These are phyloP conservation scores for Acer saccharum DNA, from an alignment of 345 rosid genomes.

Conservation along the genomic window DNA sequence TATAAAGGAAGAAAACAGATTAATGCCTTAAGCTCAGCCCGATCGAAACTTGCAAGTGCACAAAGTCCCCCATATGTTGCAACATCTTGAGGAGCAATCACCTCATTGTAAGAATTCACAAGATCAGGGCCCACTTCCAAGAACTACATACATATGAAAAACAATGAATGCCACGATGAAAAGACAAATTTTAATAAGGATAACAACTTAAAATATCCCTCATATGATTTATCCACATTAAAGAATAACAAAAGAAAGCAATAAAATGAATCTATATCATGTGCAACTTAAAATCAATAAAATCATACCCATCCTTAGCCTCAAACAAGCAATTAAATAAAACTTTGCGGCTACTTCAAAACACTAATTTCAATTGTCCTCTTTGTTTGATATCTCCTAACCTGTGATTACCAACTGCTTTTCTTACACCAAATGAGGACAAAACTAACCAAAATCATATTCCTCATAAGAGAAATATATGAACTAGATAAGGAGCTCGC, in stretches of 20 bases:
- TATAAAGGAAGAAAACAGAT: not conserved
- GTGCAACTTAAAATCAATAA: not conserved
- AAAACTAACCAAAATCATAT: too few species aligned
- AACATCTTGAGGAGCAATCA: slow-evolving; percentile 97
- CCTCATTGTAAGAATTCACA: slow-evolving; percentile 82
- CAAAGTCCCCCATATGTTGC: slow-evolving; percentile 99
- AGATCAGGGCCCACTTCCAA: slow-evolving; percentile 92
- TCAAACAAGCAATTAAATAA: not conserved
- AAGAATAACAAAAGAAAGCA: not conserved
- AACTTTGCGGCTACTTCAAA: not conserved
- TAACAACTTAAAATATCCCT: not conserved
- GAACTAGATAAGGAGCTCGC: too few species aligned
- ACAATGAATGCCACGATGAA: slow-evolving; percentile 4
- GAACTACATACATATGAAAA: slow-evolving; percentile 56
- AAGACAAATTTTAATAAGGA: not conserved
- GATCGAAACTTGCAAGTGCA: slow-evolving; percentile 97
- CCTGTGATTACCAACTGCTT: too few species aligned
- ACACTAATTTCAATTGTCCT: not conserved
- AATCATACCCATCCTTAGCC: not conserved
- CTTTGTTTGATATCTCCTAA: not conserved
- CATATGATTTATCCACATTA: not conserved
- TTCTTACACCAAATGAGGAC: too few species aligned
- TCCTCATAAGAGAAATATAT: too few species aligned
- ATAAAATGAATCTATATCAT: not conserved
- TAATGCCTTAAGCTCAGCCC: slow-evolving; percentile 87